A percentile compares a stretch with the other conserved stretches of the same genome.
Conservation (phyloP, 768 basidiomycete genomes). For the Hericium erinaceus region DNA sequence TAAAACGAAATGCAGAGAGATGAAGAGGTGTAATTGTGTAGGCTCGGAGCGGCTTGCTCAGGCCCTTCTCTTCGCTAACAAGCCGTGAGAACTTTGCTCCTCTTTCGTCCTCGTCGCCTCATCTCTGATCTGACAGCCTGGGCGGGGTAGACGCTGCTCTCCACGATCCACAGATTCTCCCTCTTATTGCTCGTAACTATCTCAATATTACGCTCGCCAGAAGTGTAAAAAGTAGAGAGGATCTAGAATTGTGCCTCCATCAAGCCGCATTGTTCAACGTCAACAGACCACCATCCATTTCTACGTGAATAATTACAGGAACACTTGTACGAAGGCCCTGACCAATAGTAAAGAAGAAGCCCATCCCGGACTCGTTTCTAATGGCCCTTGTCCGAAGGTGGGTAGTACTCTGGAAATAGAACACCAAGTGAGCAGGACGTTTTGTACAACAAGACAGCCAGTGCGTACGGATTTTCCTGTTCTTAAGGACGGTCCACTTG, state of each 20-base stretch:
- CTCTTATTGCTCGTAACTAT: no score
- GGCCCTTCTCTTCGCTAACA: background rate
- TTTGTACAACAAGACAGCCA: background rate
- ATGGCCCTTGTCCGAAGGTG: conserved; percentile 44
- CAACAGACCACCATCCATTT: background rate
- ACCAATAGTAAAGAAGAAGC: background rate
- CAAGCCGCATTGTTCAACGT: background rate
- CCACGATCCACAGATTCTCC: no score
- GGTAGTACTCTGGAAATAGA: conserved; percentile 43
- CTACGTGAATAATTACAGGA: conserved; percentile 4
- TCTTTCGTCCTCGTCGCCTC: background rate
- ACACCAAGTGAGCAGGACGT: conserved; percentile 2
- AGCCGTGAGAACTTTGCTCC: background rate
- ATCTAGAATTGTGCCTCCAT: background rate
- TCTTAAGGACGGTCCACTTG: conserved; percentile 91
- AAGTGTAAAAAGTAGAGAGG: no score
- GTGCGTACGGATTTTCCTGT: conserved; percentile 78
- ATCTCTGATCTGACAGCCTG: background rate
- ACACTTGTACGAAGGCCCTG: conserved; percentile 4
- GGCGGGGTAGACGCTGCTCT: background rate
- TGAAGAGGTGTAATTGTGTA: background rate
- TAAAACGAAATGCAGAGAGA: background rate
- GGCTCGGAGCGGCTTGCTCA: no score
- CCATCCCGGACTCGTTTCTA: conserved; percentile 26
- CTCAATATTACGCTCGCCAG: no score